Evolutionary conservation across 169 alveolate species (phyloP), one percentile per base, ranked within the genome.

Genomic region (Plasmodium yoelii): DNA sequence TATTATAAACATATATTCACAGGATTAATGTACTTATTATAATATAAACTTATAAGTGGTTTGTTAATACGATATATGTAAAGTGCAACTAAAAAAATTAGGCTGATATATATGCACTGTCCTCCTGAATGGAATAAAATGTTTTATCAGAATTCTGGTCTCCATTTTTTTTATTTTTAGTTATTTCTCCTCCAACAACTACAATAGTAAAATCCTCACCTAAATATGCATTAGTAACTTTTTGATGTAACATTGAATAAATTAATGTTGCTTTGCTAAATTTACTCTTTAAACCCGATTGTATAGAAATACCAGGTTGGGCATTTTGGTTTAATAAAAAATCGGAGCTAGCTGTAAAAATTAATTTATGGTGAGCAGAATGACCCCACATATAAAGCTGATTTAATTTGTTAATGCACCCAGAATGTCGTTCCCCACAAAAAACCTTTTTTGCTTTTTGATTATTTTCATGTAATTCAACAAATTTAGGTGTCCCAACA

Each of bases 371-470:
- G 49, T 88, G 82, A n/a, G 97, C 92, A 7, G 97, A 95, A 88
- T 95, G 96, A 7, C 97, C 97, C 97, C 97, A 95, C 71, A 93
- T 75, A 75, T 87, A 95, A 15, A 95, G 94, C 51, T 95, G 97
- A 74, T 92, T 90, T 7, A 94, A 93, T 68, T 77, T 72, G 42
- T 91, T 90, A 24, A 94, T 91, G 53, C 96, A 91, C 9, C 97
- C 97, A 8, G 97, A 94, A 59, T 94, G 97, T n/a, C 95, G 71
- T 51, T 90, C 92, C 34, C 97, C 97, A 61, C 96, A 92, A 28
- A 88, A 90, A 34, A 94, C 68, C 15, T 89, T 72, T 55, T 72
- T 86, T 13, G 93, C 92, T 22, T 67, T 57, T 68, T 77, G 88
- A 57, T 94, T 87, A 28, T 94, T 87, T 61, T 91, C 94, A 26